Conservation (phyloP, 2,329 filamentous ascomycete genomes). For the Fusarium sp. region DNA sequence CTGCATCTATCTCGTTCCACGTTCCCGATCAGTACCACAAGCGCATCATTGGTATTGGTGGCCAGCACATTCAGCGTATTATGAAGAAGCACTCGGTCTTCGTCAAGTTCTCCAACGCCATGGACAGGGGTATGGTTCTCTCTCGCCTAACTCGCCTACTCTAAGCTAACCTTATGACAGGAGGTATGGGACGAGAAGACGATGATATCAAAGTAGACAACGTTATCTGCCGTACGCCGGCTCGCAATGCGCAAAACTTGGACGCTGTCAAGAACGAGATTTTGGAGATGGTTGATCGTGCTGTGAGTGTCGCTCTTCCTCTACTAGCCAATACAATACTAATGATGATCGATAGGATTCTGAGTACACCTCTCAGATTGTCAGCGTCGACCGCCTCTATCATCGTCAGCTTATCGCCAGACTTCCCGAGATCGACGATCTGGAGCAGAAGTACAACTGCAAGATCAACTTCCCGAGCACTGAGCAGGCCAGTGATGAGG, state of each 20-base stretch:
- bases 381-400: conserved; percentile 94
- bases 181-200: conserved; percentile 89
- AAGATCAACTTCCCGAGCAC: conserved; percentile 99
- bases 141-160: conserved; percentile 10
- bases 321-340: conserved; percentile 3
- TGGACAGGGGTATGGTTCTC: conserved; percentile 81
- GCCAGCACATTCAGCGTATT: conserved; percentile 98
- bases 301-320: conserved; percentile 66
- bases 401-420: conserved; percentile 94
- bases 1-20: conserved; percentile 98
- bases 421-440: conserved; percentile 89
- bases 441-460: conserved; percentile 99
- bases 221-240: conserved; percentile 97
- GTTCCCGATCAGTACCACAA: conserved; percentile 99
- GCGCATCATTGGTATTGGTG: conserved; percentile 98
- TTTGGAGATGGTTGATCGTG: conserved; percentile 98
- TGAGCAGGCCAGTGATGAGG: conserved; percentile 95
- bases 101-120: conserved; percentile 99
- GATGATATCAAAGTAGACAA: conserved; percentile 99
- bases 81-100: conserved; percentile 99
- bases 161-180: conserved; percentile 51
- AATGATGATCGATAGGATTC: conserved; percentile 75
- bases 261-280: conserved; percentile 99
- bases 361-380: conserved; percentile 94
- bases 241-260: conserved; percentile 95